These are phyloP conservation scores for Blakeslea trispora DNA, from an alignment of 371 early-diverging fungal genomes.

Conservation along the genomic window DNA sequence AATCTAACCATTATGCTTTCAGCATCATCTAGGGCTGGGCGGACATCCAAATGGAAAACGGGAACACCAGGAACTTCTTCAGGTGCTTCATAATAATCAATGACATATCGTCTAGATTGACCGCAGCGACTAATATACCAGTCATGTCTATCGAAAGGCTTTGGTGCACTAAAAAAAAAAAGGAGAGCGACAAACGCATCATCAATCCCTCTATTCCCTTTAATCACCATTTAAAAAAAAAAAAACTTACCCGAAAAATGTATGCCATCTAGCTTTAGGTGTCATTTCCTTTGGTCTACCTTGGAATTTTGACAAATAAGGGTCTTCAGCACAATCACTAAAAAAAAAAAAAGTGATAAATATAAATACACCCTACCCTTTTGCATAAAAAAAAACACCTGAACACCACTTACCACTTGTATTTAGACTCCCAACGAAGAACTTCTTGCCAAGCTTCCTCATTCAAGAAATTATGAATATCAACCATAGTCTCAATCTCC, in stretches of 20 bases:
- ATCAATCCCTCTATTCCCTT: not conserved
- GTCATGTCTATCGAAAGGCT: slow-evolving; percentile 83
- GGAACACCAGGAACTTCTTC: slow-evolving; percentile 69
- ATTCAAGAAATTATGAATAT: slow-evolving; percentile 97
- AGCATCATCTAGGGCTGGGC: slow-evolving; percentile 78
- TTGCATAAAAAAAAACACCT: not conserved
- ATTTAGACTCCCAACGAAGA: slow-evolving; percentile 86
- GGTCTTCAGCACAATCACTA: slow-evolving; percentile 61
- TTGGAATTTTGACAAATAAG: slow-evolving; percentile 76
- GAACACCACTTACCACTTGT: slow-evolving; percentile 68
- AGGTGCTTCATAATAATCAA: slow-evolving; percentile 76
- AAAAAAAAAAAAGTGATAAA: too few relatives aligned
- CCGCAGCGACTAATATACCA: slow-evolving; percentile 80
- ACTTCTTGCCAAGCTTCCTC: slow-evolving; percentile 95
- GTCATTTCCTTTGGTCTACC: slow-evolving; percentile 79
- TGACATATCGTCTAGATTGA: slow-evolving; percentile 71
- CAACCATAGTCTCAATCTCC: slow-evolving; percentile 90
- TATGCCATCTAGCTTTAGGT: slow-evolving; percentile 75
- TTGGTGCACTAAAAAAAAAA: slow-evolving; percentile 48
- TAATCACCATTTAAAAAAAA: too few relatives aligned
- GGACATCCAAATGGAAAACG: slow-evolving; percentile 78
- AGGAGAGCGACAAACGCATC: not conserved
- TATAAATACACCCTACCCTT: not conserved
- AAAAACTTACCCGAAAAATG: slow-evolving; percentile 59
- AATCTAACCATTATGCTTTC: slow-evolving; percentile 65